Percentiles rank a stretch among this genome's conserved stretches.
phyloP scores from a whole-genome alignment of 2,329 filamentous ascomycete genomes.

The Pleoardoris graminearum region DNA sequence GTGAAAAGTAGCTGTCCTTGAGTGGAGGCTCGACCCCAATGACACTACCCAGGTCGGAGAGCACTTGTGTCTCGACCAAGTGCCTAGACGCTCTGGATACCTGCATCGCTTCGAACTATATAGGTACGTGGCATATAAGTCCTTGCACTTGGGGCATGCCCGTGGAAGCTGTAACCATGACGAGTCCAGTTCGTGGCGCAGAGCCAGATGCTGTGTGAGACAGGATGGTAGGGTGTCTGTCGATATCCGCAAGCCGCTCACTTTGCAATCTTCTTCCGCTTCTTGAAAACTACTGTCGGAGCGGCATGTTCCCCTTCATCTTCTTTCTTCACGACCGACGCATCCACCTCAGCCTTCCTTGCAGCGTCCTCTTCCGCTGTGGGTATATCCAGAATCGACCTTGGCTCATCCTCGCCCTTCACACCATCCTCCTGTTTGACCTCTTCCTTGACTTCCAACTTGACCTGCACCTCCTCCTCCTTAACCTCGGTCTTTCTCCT shows the following conservation, averaged over 20 bases:
- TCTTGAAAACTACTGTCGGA: slow-evolving; percentile 72
- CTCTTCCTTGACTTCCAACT: slow-evolving; percentile 36
- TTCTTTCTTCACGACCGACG: slow-evolving; percentile 22
- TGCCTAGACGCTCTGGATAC: too few relatives aligned
- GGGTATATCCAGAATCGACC: slow-evolving; percentile 17
- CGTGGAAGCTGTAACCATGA: too few relatives aligned
- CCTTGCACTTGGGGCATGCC: too few relatives aligned
- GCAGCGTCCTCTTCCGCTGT: slow-evolving; percentile 29
- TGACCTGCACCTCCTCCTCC: slow-evolving; percentile 5
- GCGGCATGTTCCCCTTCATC: slow-evolving; percentile 22
- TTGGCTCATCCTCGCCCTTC: slow-evolving; percentile 50
- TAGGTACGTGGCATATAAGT: too few relatives aligned
- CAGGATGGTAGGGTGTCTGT: too few relatives aligned
- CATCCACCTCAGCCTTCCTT: slow-evolving; percentile 20
- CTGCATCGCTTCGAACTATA: too few relatives aligned
- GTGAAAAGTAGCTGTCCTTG: too few relatives aligned
- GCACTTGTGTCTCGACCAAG: too few relatives aligned
- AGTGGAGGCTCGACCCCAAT: too few relatives aligned
- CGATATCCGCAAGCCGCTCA: slow-evolving; percentile 16
- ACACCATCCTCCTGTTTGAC: slow-evolving; percentile 39
- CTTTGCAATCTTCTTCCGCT: slow-evolving; percentile 69
- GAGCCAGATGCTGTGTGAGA: too few relatives aligned
- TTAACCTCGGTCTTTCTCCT: slow-evolving; percentile 30
- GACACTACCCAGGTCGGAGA: too few relatives aligned
- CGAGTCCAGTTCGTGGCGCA: too few relatives aligned